Percentiles rank a stretch among this genome's conserved stretches.
Evolutionary conservation across 2,329 filamentous ascomycete genomes (phyloP).

Genomic region (Trichoderma afroharzianum): DNA sequence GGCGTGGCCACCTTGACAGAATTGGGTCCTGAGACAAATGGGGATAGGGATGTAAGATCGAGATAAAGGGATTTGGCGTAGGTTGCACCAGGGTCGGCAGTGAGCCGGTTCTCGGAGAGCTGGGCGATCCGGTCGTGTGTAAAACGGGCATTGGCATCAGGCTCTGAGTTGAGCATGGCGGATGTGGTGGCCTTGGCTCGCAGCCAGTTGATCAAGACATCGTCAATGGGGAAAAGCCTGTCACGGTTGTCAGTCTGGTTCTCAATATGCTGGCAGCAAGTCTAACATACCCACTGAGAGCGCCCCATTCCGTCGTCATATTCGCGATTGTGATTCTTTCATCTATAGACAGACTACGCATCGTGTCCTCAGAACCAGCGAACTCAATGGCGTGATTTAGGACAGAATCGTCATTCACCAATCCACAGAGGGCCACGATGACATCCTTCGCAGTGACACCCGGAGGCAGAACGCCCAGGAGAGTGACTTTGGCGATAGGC

Average conservation of each 20-base stretch:
- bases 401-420: slow-evolving; percentile 34
- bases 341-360: neutral
- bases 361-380: neutral
- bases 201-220: slow-evolving; percentile 79
- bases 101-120: slow-evolving; percentile 62
- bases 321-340: neutral
- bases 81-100: slow-evolving; percentile 69
- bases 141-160: neutral
- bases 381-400: neutral
- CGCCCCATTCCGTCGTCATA: neutral
- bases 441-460: slow-evolving; percentile 94
- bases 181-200: slow-evolving; percentile 67
- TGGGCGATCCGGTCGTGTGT: slow-evolving; percentile 53
- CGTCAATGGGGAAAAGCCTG: slow-evolving; percentile 41
- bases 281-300: neutral
- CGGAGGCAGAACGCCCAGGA: slow-evolving; percentile 22
- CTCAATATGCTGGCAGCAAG: slow-evolving; percentile 38
- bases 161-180: slow-evolving; percentile 40
- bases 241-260: slow-evolving; percentile 63
- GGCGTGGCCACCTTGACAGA: slow-evolving; percentile 79
- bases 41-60: slow-evolving; percentile 77
- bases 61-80: slow-evolving; percentile 84
- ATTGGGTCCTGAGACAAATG: slow-evolving; percentile 83
- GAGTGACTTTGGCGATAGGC: neutral
- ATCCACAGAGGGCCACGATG: slow-evolving; percentile 80